phyloP scores from a whole-genome alignment of 176 grass and related monocot genomes.

The Raddia distichophylla region DNA sequence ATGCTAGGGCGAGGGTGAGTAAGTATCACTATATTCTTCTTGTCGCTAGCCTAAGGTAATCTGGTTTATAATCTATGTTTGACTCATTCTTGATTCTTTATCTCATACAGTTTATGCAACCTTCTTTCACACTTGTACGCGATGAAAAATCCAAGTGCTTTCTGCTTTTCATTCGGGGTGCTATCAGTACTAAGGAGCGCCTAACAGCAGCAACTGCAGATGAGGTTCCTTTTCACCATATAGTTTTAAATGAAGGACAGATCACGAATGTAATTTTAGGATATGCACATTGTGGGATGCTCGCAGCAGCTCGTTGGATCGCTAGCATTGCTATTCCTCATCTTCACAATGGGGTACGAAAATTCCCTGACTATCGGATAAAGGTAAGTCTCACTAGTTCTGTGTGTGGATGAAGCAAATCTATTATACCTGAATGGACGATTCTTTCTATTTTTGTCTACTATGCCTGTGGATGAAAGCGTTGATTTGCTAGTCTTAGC shows the following conservation, averaged over 20 bases:
- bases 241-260: constrained; percentile 62
- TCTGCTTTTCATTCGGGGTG: constrained; percentile 82
- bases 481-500: background rate
- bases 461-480: background rate
- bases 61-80: constrained; percentile 7
- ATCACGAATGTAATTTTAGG: constrained; percentile 73
- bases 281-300: constrained; percentile 83
- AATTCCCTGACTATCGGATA: constrained; percentile 75
- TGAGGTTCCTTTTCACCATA: constrained; percentile 89
- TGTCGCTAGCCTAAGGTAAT: background rate
- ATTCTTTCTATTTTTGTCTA: constrained; percentile 9
- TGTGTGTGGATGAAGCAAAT: background rate
- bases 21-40: constrained; percentile 44
- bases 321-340: constrained; percentile 49
- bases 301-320: constrained; percentile 73
- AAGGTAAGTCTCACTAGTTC: constrained; percentile 52
- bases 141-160: constrained; percentile 77
- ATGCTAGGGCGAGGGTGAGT: constrained; percentile 87
- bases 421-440: background rate
- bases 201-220: constrained; percentile 73
- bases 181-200: constrained; percentile 81
- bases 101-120: constrained; percentile 73
- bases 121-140: constrained; percentile 69
- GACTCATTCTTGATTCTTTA: constrained; percentile 30
- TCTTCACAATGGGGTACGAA: constrained; percentile 55